Percentiles rank a stretch among this genome's conserved stretches.
Evolutionary conservation across 73 alveolate species (phyloP).

Genomic region (Breviolum minutum): DNA sequence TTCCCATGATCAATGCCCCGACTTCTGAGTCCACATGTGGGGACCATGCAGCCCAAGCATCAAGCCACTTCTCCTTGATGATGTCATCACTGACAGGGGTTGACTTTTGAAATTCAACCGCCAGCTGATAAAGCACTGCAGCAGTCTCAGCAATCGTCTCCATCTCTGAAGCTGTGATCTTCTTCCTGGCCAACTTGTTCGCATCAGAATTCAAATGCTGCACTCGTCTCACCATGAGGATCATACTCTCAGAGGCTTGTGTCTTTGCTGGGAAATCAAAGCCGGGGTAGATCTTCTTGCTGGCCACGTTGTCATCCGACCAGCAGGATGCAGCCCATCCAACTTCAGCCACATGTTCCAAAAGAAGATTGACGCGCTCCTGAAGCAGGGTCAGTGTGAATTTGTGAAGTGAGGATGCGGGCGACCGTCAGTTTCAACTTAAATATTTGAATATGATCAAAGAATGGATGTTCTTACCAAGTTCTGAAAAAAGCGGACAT

Average conservation of each 20-base stretch:
- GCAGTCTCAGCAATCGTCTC: background rate
- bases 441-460: too few relatives aligned
- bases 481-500: too few relatives aligned
- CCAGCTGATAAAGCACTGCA: background rate
- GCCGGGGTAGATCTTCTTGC: background rate
- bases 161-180: background rate
- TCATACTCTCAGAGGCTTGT: background rate
- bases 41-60: background rate
- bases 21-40: background rate
- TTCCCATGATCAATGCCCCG: background rate
- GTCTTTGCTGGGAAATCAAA: background rate
- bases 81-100: background rate
- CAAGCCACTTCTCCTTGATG: background rate
- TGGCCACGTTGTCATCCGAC: background rate
- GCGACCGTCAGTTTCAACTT: background rate
- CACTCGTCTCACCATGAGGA: background rate
- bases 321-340: background rate
- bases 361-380: background rate
- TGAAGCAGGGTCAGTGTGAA: background rate
- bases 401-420: background rate
- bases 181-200: background rate
- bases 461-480: background rate
- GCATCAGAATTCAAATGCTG: background rate
- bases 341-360: background rate
- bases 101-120: background rate